Evolutionary conservation across 768 basidiomycete species (phyloP).

Genomic region (Suillus cothurnatus): DNA sequence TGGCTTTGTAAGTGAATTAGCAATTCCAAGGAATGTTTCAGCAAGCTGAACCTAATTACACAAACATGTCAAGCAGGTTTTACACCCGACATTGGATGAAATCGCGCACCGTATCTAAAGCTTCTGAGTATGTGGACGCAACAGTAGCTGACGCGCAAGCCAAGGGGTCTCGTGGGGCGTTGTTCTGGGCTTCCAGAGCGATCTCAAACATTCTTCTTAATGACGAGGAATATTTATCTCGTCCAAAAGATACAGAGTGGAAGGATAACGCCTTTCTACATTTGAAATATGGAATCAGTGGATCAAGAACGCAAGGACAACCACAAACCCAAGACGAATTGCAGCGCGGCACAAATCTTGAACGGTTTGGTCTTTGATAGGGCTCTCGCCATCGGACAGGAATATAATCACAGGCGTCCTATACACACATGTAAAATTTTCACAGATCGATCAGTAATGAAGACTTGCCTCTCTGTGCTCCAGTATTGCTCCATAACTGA

Average conservation of each 20-base stretch:
- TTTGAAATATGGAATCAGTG: conserved; percentile 2
- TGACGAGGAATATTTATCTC: conserved; percentile 18
- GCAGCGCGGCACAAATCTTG: conserved; percentile 45
- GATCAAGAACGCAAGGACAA: rapidly evolving
- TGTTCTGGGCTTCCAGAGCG: conserved; percentile 49
- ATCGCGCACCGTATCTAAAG: conserved; percentile 50
- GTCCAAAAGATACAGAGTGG: conserved; percentile 59
- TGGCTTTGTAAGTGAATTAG: conserved; percentile 58
- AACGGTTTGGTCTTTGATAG: conserved; percentile 38
- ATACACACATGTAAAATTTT: conserved; percentile 27
- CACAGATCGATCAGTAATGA: background rate
- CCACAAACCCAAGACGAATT: conserved; percentile 44
- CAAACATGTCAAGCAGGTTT: background rate
- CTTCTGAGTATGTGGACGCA: conserved; percentile 51
- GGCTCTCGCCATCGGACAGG: conserved; percentile 55
- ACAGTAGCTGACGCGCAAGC: conserved; percentile 33
- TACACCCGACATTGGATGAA: background rate
- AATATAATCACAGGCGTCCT: conserved; percentile 48
- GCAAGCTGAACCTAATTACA: conserved; percentile 50
- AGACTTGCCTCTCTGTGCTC: conserved; percentile 49
- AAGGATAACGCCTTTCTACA: conserved; percentile 56
- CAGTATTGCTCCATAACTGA: conserved; percentile 46
- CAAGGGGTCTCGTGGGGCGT: conserved; percentile 42
- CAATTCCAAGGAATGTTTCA: conserved; percentile 59
- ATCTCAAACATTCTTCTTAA: conserved; percentile 56